These are phyloP conservation scores for Perkinsus marinus DNA, from an alignment of 169 alveolate genomes.

Conservation along the genomic window DNA sequence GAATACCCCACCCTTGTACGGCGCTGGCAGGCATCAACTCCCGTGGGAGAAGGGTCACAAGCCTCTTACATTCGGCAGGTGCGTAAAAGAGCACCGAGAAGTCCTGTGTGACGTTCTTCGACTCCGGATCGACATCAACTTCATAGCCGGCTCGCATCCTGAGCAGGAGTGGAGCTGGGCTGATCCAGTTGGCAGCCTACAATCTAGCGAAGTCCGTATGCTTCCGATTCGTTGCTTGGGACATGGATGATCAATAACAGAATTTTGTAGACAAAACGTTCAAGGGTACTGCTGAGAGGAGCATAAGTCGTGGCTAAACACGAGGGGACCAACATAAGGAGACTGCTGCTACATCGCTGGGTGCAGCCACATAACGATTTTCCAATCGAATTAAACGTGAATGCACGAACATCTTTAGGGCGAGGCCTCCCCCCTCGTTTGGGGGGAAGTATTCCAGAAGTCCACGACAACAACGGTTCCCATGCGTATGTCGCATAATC, in stretches of 20 bases:
- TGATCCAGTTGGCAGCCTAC: neutral
- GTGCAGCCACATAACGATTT: too few species aligned
- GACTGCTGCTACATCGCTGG: too few species aligned
- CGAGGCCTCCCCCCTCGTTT: too few species aligned
- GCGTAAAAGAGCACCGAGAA: constrained; percentile 32
- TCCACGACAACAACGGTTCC: too few species aligned
- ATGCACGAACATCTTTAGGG: too few species aligned
- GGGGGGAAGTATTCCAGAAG: too few species aligned
- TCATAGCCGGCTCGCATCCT: constrained; percentile 38
- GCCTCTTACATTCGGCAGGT: constrained; percentile 19
- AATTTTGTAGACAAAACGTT: neutral
- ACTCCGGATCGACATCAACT: constrained; percentile 14
- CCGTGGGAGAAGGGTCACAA: neutral
- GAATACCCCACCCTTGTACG: constrained; percentile 64
- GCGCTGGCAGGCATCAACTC: constrained; percentile 32
- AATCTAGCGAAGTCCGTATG: neutral
- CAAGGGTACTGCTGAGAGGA: too few species aligned
- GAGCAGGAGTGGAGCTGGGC: neutral
- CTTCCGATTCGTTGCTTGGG: neutral
- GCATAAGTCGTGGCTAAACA: neutral
- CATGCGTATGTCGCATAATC: neutral
- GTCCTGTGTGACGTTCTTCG: constrained; percentile 31
- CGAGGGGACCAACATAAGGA: neutral
- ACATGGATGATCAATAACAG: neutral
- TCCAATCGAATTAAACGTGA: too few species aligned